Percentiles rank a stretch among this genome's conserved stretches.
Conservation (phyloP, 306 rosid species). For the Medicago lupulina region DNA sequence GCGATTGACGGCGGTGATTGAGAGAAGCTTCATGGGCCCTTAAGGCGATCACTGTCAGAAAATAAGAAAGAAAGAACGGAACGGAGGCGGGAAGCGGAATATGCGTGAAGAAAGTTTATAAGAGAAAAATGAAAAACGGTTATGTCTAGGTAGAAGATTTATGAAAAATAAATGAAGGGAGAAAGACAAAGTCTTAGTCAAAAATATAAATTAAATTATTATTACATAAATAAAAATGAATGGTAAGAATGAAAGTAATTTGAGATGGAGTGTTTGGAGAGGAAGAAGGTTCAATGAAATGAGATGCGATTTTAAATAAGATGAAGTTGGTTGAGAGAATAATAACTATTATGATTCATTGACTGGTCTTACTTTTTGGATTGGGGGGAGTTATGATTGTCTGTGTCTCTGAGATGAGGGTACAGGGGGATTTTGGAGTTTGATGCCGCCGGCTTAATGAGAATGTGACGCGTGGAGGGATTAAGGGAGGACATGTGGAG, state of each 20-base stretch:
- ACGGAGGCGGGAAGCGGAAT: slow-evolving; percentile 35
- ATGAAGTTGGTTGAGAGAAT: slow-evolving; percentile 52
- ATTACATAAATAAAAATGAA: no score
- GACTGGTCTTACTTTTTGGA: slow-evolving; percentile 25
- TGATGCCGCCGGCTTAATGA: slow-evolving; percentile 20
- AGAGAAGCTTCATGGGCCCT: slow-evolving; percentile 41
- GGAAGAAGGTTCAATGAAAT: slow-evolving; percentile 16
- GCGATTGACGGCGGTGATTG: slow-evolving; percentile 22
- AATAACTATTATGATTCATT: slow-evolving; percentile 20
- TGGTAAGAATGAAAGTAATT: no score
- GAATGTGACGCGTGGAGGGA: slow-evolving; percentile 40
- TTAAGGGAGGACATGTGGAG: neutral
- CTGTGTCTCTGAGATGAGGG: slow-evolving; percentile 47
- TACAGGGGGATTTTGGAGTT: slow-evolving; percentile 26
- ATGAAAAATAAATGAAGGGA: slow-evolving; percentile 21
- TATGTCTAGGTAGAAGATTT: slow-evolving; percentile 35
- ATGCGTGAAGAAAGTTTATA: slow-evolving; percentile 35
- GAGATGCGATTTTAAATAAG: slow-evolving; percentile 42
- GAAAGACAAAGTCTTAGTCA: slow-evolving; percentile 27
- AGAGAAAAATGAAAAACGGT: slow-evolving; percentile 45
- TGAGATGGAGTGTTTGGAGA: slow-evolving; percentile 27
- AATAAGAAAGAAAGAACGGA: neutral
- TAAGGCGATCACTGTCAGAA: neutral
- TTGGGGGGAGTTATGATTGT: slow-evolving; percentile 22
- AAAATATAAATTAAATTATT: neutral